Conservation (phyloP, 331 rosid genomes). For the Prunus yedoensis region DNA sequence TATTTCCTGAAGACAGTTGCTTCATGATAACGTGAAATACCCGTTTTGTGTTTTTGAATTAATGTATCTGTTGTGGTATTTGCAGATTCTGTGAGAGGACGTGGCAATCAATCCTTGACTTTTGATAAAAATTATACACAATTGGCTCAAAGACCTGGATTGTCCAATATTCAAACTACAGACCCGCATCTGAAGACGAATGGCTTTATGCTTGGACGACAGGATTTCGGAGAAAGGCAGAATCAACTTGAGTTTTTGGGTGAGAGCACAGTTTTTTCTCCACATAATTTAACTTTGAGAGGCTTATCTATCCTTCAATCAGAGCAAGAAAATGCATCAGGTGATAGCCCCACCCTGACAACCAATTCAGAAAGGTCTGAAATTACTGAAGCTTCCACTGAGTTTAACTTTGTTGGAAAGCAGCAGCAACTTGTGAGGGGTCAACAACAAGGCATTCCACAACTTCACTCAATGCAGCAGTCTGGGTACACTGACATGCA, state of each 20-base stretch:
- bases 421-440: constrained; percentile 43
- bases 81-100: constrained; percentile 40
- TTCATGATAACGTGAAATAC: constrained; percentile 5
- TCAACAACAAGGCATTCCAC: constrained; percentile 39
- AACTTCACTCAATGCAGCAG: constrained; percentile 51
- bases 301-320: constrained; percentile 31
- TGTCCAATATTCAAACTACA: constrained; percentile 15
- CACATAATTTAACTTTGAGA: constrained; percentile 31
- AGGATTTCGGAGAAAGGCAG: constrained; percentile 33
- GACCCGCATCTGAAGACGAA: constrained; percentile 30
- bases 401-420: constrained; percentile 44
- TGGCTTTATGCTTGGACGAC: constrained; percentile 46
- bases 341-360: constrained; percentile 62
- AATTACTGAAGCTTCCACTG: constrained; percentile 51
- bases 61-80: constrained; percentile 10
- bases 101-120: constrained; percentile 17
- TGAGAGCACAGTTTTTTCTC: constrained; percentile 34
- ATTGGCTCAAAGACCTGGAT: constrained; percentile 30
- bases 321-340: constrained; percentile 54
- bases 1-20: background rate
- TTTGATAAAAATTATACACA: constrained; percentile 30
- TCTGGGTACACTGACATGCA: constrained; percentile 52
- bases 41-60: constrained; percentile 6
- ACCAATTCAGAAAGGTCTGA: constrained; percentile 64
- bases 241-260: constrained; percentile 31